phyloP scores from a whole-genome alignment of 148 eudicot species.

The Amaranthus hypochondriacus region DNA sequence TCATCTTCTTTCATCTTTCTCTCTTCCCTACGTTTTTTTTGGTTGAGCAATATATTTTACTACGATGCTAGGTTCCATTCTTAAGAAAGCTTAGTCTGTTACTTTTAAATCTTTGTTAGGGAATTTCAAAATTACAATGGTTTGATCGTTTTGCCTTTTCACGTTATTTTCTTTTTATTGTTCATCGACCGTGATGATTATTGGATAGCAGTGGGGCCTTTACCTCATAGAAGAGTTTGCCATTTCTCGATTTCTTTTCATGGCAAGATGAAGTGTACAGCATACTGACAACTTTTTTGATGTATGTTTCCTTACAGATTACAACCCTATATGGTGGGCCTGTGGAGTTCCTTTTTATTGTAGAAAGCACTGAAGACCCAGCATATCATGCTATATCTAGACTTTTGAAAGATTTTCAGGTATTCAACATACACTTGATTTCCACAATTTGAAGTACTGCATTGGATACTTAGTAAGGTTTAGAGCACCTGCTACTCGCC shows the following conservation, averaged over 20 bases:
- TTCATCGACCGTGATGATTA: too few species aligned
- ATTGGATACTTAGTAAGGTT: constrained; percentile 5
- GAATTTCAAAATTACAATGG: background rate
- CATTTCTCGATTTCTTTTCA: background rate
- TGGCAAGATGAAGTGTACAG: constrained; percentile 7
- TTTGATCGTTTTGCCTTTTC: background rate
- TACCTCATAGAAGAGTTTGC: background rate
- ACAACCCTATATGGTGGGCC: constrained; percentile 87
- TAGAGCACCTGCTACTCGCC: too few species aligned
- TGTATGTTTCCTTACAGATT: constrained; percentile 46
- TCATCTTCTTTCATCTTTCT: background rate
- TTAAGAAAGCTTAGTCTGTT: background rate
- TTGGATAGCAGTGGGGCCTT: background rate
- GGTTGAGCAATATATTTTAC: background rate
- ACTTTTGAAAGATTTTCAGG: constrained; percentile 68
- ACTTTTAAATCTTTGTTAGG: background rate
- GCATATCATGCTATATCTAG: constrained; percentile 71
- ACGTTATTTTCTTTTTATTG: too few species aligned
- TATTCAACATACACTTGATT: constrained; percentile 17
- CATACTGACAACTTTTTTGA: constrained; percentile 5
- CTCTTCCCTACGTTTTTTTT: background rate
- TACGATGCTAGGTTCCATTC: background rate
- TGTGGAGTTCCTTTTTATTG: constrained; percentile 75
- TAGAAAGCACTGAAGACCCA: constrained; percentile 84
- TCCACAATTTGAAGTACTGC: background rate